phyloP scores from a whole-genome alignment of 1,284 basidiomycete species.

The Pulveroboletus sp. region DNA sequence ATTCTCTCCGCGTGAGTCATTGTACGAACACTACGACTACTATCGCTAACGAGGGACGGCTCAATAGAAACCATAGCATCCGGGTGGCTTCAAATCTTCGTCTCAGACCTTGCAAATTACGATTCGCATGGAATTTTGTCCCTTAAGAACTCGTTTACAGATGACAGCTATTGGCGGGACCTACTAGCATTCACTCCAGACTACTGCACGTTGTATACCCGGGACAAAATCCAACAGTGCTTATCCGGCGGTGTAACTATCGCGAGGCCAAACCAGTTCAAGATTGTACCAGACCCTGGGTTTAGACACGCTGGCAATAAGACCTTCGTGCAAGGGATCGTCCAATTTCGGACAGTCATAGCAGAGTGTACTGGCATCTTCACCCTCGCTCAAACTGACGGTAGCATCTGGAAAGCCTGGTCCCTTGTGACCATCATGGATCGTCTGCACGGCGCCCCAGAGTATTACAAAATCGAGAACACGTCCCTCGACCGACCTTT shows the following conservation, averaged over 20 bases:
- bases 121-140: background rate
- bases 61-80: conserved; percentile 1
- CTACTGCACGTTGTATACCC: conserved; percentile 13
- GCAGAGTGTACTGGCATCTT: conserved; percentile 20
- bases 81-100: background rate
- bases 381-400: conserved; percentile 7
- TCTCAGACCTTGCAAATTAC: background rate
- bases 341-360: conserved; percentile 16
- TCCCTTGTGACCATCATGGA: conserved; percentile 21
- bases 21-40: background rate
- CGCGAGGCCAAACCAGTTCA: conserved; percentile 3
- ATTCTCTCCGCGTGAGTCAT: background rate
- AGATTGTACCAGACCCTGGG: conserved; percentile 5
- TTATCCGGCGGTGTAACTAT: background rate
- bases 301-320: background rate
- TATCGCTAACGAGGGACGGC: background rate
- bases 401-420: conserved; percentile 19
- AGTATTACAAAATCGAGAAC: background rate
- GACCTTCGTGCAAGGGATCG: conserved; percentile 16
- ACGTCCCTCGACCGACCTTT: background rate
- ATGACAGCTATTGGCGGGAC: conserved; percentile 20
- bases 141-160: conserved; percentile 12
- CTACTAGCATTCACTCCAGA: conserved; percentile 20
- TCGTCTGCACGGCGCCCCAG: conserved; percentile 4
- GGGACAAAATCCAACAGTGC: conserved; percentile 6